Percentiles rank a stretch among this genome's conserved stretches.
These are phyloP conservation scores for Boletales sp. DNA, from an alignment of 768 basidiomycete species.

Conservation along the genomic window DNA sequence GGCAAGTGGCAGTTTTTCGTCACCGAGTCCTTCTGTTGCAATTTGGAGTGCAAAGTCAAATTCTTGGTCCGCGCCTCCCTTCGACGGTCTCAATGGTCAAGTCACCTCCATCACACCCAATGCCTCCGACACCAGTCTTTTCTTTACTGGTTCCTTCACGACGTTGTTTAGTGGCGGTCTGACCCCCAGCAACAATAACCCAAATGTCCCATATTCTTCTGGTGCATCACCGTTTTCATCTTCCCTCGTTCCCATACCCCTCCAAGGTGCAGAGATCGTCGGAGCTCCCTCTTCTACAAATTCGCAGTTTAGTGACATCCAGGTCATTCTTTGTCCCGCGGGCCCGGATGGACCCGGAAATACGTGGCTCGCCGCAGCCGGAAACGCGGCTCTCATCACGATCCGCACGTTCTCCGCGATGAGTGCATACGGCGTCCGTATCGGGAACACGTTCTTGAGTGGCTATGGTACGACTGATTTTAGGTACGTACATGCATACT, in stretches of 20 bases:
- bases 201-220: constrained; percentile 78
- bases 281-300: constrained; percentile 63
- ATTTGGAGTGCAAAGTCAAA: constrained; percentile 60
- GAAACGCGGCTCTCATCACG: constrained; percentile 67
- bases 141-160: constrained; percentile 87
- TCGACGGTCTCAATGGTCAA: constrained; percentile 69
- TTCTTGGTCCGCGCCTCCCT: constrained; percentile 76
- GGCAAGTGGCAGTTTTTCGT: constrained; percentile 75
- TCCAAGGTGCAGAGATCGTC: constrained; percentile 53
- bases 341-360: constrained; percentile 75
- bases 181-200: constrained; percentile 64
- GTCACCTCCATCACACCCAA: constrained; percentile 78
- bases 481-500: constrained; percentile 44
- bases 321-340: constrained; percentile 80
- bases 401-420: constrained; percentile 72
- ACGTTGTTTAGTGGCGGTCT: constrained; percentile 62
- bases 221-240: constrained; percentile 86
- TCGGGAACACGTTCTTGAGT: constrained; percentile 86
- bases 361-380: constrained; percentile 82
- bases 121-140: constrained; percentile 65
- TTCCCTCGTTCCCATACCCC: constrained; percentile 79
- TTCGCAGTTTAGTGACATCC: constrained; percentile 57
- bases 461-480: constrained; percentile 86
- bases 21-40: constrained; percentile 64
- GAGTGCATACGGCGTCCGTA: constrained; percentile 72